phyloP scores from a whole-genome alignment of 2,329 filamentous ascomycete genomes.

The Talaromyces sp. region DNA sequence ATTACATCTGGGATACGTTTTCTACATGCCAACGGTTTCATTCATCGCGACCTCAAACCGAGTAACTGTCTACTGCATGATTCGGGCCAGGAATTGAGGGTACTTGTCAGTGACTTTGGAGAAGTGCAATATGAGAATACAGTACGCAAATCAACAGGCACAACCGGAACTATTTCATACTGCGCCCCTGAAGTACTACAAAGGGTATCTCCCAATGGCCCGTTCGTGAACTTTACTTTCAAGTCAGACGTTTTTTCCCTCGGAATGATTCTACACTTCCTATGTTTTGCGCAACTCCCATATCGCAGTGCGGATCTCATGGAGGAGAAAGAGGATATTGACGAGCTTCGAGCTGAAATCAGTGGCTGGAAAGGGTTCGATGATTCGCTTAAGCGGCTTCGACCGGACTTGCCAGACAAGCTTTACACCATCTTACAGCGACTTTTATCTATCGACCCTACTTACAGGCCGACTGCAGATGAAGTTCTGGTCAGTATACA shows the following conservation, averaged over 20 bases:
- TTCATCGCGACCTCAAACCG: conserved; percentile 93
- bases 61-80: conserved; percentile 89
- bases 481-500: conserved; percentile 80
- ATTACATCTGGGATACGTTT: conserved; percentile 90
- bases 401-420: conserved; percentile 78
- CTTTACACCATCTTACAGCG: conserved; percentile 81
- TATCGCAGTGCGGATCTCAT: conserved; percentile 80
- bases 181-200: conserved; percentile 91
- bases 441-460: conserved; percentile 72
- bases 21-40: conserved; percentile 85
- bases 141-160: conserved; percentile 81
- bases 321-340: conserved; percentile 78
- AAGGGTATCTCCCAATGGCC: conserved; percentile 59
- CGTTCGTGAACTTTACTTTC: conserved; percentile 87
- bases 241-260: conserved; percentile 98
- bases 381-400: conserved; percentile 63
- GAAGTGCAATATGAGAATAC: conserved; percentile 86
- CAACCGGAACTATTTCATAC: conserved; percentile 95
- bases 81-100: conserved; percentile 66
- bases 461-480: conserved; percentile 74
- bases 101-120: conserved; percentile 95
- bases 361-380: conserved; percentile 82
- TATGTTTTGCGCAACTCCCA: conserved; percentile 88
- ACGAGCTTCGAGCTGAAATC: conserved; percentile 80
- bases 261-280: conserved; percentile 97